Conservation (phyloP, 768 basidiomycete genomes). For the Amanita thiersii region DNA sequence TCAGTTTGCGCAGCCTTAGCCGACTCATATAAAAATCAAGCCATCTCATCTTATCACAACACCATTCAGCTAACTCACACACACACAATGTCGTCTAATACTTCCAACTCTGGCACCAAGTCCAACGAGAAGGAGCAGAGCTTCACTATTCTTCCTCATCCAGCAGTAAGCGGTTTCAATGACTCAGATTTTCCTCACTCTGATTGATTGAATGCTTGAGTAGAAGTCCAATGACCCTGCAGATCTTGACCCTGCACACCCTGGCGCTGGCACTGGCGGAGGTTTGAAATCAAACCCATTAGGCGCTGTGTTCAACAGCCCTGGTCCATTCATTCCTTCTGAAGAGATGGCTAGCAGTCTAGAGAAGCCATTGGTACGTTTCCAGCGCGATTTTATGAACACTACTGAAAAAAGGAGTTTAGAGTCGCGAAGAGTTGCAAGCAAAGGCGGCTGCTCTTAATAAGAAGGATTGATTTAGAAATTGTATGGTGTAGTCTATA, state of each 20-base stretch:
- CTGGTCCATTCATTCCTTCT: slow-evolving; percentile 42
- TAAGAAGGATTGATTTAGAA: background rate
- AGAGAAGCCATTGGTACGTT: slow-evolving; percentile 38
- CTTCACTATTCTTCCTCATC: slow-evolving; percentile 53
- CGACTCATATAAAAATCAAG: too few relatives aligned
- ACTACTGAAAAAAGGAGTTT: background rate
- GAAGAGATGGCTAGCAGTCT: slow-evolving; percentile 34
- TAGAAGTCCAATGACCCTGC: slow-evolving; percentile 57
- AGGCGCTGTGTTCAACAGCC: slow-evolving; percentile 37
- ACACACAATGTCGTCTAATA: background rate
- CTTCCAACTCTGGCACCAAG: background rate
- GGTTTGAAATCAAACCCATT: slow-evolving; percentile 24
- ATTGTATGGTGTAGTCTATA: background rate
- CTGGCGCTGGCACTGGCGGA: slow-evolving; percentile 20
- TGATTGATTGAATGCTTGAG: background rate
- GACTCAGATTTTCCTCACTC: slow-evolving; percentile 2
- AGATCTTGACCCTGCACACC: slow-evolving; percentile 36
- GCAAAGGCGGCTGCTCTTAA: slow-evolving; percentile 41
- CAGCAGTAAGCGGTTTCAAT: slow-evolving; percentile 34
- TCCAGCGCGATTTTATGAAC: background rate
- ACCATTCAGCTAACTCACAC: too few relatives aligned
- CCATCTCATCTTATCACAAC: too few relatives aligned
- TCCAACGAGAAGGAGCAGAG: slow-evolving; percentile 21
- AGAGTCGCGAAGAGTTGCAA: slow-evolving; percentile 47
- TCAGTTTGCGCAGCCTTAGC: too few relatives aligned